Base-by-base conservation (phyloP, 2,329 filamentous ascomycete genomes). In the Aspergillus versicolor region DNA sequence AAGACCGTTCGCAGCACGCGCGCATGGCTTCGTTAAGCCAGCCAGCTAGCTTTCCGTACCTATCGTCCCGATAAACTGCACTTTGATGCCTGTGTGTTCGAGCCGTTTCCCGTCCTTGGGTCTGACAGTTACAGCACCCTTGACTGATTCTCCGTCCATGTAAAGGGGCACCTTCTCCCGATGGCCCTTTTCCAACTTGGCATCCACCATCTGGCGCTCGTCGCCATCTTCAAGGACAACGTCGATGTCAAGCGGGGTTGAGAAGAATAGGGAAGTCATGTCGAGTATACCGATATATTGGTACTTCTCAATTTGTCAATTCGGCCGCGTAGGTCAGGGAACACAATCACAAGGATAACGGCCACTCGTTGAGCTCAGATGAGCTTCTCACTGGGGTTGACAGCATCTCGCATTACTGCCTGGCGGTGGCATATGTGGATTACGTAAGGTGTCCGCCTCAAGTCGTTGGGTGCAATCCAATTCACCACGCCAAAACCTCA, bases 191-290 rank as follows among this genome's bases (percentile, higher is more conserved):
- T 97, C 94, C 66, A 97, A 89, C 84, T 96, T 96, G 79, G 96
- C 91, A 73, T 99, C 94, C 63, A 99, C 92, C 79, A 94, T 96
- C 68, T 91, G 87, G 70, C 94, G 89, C 69, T 96, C 91, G 79
- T 97, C 94, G 75, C 88, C 87, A 79, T 97, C 91, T 70, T 97
- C 91, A 67, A 99, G 91, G 69, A 97, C 92, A 73, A 99, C 89
- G 80, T 99, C 94, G 80, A 99, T 99, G 78, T 99, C 94, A 77
- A 99, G 90, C 54, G 94, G 94, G 59, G 93, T 97, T 67, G 92
- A 92, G 82, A 97, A 99, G 82, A 96, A 96, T 81, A 96, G 95
- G 80, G 96, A 96, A 67, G 94, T 95, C 94, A 97, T 97, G 67
- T 64, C 75, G 63, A 58, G 54, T 34, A 32, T 51, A n/a, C 22